Conservation (phyloP, 2,329 filamentous ascomycete species). For the Pleurostoma richardsiae region DNA sequence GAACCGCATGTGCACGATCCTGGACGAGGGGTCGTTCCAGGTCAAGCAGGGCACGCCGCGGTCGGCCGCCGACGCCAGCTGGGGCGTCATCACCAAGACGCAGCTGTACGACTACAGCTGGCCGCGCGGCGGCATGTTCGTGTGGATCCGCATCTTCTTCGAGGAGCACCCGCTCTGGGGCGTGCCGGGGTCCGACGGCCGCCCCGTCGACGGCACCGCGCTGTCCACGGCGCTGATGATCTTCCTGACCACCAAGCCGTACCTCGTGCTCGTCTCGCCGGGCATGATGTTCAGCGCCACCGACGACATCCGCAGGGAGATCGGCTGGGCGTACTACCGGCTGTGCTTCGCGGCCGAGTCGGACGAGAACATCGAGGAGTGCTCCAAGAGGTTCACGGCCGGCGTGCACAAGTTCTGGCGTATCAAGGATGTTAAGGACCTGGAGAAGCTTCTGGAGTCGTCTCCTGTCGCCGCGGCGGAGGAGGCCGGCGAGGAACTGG, state of each 20-base stretch:
- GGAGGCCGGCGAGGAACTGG: constrained; percentile 13
- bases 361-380: constrained; percentile 61
- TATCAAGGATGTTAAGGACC: constrained; percentile 59
- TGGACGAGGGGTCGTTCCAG: constrained; percentile 64
- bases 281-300: constrained; percentile 71
- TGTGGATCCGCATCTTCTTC: constrained; percentile 74
- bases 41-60: constrained; percentile 57
- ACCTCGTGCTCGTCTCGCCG: constrained; percentile 64
- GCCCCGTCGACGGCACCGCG: constrained; percentile 42
- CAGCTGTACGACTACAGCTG: constrained; percentile 71
- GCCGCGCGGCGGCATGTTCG: constrained; percentile 87
- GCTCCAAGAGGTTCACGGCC: constrained; percentile 59
- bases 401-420: constrained; percentile 73
- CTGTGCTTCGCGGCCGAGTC: constrained; percentile 82
- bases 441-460: constrained; percentile 56
- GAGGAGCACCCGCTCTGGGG: constrained; percentile 65
- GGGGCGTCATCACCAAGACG: constrained; percentile 71
- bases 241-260: constrained; percentile 63
- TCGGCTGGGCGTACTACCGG: constrained; percentile 68
- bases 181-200: constrained; percentile 18
- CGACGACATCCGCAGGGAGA: constrained; percentile 46
- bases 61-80: constrained; percentile 48
- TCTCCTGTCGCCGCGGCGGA: constrained; percentile 12
- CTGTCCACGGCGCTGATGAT: constrained; percentile 66
- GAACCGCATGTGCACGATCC: constrained; percentile 67